Conservation (phyloP, 1,139 yeast species). For the Diutina ranongensis region DNA sequence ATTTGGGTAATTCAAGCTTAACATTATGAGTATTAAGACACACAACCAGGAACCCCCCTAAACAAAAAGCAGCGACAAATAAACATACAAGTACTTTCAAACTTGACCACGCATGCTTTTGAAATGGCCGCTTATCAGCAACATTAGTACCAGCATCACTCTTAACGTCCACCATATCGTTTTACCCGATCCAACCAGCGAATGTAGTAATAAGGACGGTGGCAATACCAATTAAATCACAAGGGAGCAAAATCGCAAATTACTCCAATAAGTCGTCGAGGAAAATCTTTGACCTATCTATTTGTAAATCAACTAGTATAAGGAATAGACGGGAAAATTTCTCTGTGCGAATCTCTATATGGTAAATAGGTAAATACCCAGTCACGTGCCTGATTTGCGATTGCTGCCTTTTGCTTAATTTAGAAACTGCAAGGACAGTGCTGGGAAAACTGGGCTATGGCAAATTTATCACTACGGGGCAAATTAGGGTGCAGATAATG, state of each 20-base stretch:
- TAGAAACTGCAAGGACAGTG: neutral
- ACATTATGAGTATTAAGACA: neutral
- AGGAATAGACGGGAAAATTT: neutral
- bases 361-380: neutral
- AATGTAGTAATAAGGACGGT: neutral
- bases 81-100: conserved; percentile 1
- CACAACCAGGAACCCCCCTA: conserved; percentile 4
- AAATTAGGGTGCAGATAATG: neutral
- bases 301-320: neutral
- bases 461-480: neutral
- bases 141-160: neutral
- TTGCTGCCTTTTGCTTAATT: neutral
- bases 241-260: neutral
- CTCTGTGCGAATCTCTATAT: neutral
- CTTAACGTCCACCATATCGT: neutral
- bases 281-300: neutral
- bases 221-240: neutral
- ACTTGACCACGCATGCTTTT: neutral
- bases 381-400: neutral
- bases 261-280: neutral
- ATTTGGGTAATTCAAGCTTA: neutral
- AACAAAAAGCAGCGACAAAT: neutral
- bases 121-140: neutral
- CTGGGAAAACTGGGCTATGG: neutral
- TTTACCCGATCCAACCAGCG: neutral